Evolutionary conservation across 306 rosid species (phyloP).

Genomic region (Acmispon strigosus): DNA sequence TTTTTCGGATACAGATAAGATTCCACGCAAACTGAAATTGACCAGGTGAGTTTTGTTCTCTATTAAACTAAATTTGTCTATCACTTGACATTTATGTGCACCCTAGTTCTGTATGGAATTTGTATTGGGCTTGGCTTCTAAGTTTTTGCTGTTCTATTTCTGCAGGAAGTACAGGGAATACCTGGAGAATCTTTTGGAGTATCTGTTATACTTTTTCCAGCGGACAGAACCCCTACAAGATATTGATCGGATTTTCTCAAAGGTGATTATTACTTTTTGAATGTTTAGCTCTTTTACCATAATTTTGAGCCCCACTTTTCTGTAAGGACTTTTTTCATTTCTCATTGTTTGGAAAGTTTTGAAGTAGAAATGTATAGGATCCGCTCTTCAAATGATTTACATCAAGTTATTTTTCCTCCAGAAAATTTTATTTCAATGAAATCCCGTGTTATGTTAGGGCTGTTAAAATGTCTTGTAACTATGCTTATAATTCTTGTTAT

Average conservation of each 20-base stretch:
- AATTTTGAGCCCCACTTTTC: constrained; percentile 6
- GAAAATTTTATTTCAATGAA: not conserved
- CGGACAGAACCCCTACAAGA: constrained; percentile 97
- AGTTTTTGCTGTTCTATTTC: constrained; percentile 14
- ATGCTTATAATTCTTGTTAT: not conserved
- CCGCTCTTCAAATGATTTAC: not conserved
- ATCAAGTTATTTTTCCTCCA: not conserved
- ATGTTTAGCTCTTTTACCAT: not conserved
- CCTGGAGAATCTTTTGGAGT: constrained; percentile 62
- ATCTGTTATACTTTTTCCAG: constrained; percentile 71
- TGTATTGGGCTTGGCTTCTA: not conserved
- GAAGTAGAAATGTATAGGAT: not conserved
- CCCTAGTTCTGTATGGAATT: not conserved
- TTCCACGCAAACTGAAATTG: constrained; percentile 61
- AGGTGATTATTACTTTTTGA: constrained; percentile 39
- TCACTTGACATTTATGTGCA: constrained; percentile 10
- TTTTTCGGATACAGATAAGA: constrained; percentile 65
- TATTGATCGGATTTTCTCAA: constrained; percentile 74
- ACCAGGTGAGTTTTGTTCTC: constrained; percentile 39
- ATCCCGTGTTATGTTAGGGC: not conserved
- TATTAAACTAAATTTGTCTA: not conserved
- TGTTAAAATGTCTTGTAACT: not conserved
- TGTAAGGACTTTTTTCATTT: not conserved
- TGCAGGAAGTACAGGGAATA: constrained; percentile 82
- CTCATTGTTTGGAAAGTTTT: not conserved